Base-by-base conservation (phyloP, 2,329 filamentous ascomycete species). In the Trichoderma afroharzianum region DNA sequence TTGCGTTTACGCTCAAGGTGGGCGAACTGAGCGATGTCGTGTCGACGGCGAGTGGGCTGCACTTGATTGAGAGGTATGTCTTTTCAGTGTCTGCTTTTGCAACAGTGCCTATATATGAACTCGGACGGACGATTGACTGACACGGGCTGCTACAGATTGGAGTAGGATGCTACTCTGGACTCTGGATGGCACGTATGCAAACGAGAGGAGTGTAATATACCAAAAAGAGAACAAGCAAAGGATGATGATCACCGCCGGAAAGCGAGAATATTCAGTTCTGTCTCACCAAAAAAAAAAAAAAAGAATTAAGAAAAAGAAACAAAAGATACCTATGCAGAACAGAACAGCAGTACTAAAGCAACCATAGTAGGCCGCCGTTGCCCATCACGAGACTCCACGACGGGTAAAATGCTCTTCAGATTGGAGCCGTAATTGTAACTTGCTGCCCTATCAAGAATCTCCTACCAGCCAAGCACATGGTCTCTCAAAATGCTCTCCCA, bases 21-120 rank as follows among this genome's bases (percentile, higher is more conserved):
- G 95, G 94, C 39, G 89, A 98, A 82, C 90, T 98, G 78, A 98
- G 95, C 82, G 86, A 88, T 61, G 87, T 98, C 47, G 92, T 98
- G 14, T 93, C 97, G 82, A 98, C 96, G 50, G 95, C 94, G 63
- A 98, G 95, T 67, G 96, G 96, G 1, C 85, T 98, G 78, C 96
- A 99, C 84, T 86, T 99, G 83, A 99, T 99, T 83, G 92, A 98
- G 84, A 92, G 95, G 94, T 97, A 87, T 71, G 82, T 63, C 6
- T 15, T 24, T 30, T 18, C 18, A 18, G 14, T 32, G 2, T 58
- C 8, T 32, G 3, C 26, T 30, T 55, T 50, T 50, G 43, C 8
- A 15, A 47, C 2, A 30, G 15, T 8, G 6, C 18, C 11, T 24
- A 6, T 24, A 53, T 14, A 7, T 21, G 47, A 53, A 12, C n/a